Base-by-base conservation (phyloP, 1,284 basidiomycete species). In the Ceratobasidium sp. region DNA sequence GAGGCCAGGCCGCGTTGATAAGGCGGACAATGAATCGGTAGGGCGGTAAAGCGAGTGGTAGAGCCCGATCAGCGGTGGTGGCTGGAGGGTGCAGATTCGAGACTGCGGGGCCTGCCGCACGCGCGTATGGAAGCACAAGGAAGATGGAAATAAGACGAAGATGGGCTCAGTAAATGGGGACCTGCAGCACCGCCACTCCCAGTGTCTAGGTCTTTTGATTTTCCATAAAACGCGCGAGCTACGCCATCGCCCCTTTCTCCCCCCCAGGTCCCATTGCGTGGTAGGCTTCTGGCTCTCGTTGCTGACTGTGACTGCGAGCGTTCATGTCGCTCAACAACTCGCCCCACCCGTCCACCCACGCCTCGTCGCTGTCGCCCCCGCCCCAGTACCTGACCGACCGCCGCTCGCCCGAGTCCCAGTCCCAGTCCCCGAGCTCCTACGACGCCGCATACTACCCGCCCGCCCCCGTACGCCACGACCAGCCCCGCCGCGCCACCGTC, bases 261-360 rank as follows among this genome's bases (percentile, higher is more conserved):
- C 52, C 33, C 27, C 55, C 33, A 33, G 6, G 27, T 30, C 64
- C n/a, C 64, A 20, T 44, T 30, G 27, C 38, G 38, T 10, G 38
- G 38, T 41, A 41, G 6, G 38, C 38, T 10, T 41, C 10, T 5
- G 38, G 5, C 38, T 41, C 38, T 41, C 10, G 38, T 10, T 41
- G 38, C 10, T 41, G 38, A 5, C 38, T 41, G 38, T 3, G 38
- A 5, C 38, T 10, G 10, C 38, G 38, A 41, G 38, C 38, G 38
- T 41, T 33, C 23, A 75, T 75, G 73, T 75, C 73, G 73, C 73
- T 65, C 46, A 64, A 75, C 73, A 71, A 71, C 69, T 75, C 73
- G 60, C 73, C 73, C 60, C 73, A 75, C 60, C 59, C 73, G 48
- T 75, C 73, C 20, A 75, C 73, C 27, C 73, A 75, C 38, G 46